Conservation (phyloP, 371 early-diverging fungal species). For the Parasitella parasitica region DNA sequence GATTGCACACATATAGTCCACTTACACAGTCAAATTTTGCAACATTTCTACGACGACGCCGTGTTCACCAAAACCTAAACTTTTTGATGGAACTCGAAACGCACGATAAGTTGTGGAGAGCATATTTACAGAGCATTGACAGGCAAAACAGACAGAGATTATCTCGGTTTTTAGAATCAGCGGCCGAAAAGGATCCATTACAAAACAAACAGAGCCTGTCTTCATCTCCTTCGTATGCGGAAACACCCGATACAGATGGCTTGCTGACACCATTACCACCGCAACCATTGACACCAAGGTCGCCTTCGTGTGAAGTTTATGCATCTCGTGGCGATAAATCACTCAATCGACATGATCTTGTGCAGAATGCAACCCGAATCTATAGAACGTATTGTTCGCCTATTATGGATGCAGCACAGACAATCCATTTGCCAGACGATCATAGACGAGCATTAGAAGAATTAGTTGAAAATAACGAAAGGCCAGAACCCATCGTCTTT, state of each 20-base stretch:
- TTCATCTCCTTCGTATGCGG: constrained; percentile 9
- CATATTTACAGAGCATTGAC: constrained; percentile 32
- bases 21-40: constrained; percentile 43
- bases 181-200: constrained; percentile 20
- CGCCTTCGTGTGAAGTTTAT: constrained; percentile 16
- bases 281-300: constrained; percentile 11
- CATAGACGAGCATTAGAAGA: constrained; percentile 42
- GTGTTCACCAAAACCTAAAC: constrained; percentile 44
- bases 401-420: constrained; percentile 38
- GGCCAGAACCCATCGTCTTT: constrained; percentile 50
- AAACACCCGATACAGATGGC: constrained; percentile 36
- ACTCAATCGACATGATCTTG: constrained; percentile 36
- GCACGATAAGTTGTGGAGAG: constrained; percentile 49
- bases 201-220: not conserved
- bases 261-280: constrained; percentile 20
- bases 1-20: constrained; percentile 37
- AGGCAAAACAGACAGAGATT: constrained; percentile 37
- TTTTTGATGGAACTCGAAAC: constrained; percentile 49
- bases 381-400: constrained; percentile 43
- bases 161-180: constrained; percentile 33
- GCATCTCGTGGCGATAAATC: constrained; percentile 33
- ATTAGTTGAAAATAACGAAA: constrained; percentile 39
- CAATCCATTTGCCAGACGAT: constrained; percentile 47
- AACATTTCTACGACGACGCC: constrained; percentile 34
- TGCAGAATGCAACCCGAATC: constrained; percentile 47